A percentile compares a stretch with the other conserved stretches of the same genome.
Evolutionary conservation across 148 eudicot species (phyloP).

Genomic region (Chenopodium album): DNA sequence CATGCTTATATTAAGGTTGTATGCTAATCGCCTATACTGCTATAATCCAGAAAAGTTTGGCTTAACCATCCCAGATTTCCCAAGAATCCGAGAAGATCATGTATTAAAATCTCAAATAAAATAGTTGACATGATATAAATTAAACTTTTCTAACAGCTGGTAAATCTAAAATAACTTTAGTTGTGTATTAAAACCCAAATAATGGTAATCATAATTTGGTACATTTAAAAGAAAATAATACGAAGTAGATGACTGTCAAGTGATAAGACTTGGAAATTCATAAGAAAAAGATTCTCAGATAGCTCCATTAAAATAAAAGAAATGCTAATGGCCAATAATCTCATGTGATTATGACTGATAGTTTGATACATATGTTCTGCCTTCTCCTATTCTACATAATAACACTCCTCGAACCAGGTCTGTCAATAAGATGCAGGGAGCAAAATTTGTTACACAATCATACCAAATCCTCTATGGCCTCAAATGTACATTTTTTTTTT

Average conservation of each 20-base stretch:
- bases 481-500: not conserved
- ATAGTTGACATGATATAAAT: too few species aligned
- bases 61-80: too few species aligned
- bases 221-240: too few species aligned
- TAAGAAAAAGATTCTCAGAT: not conserved
- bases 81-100: too few species aligned
- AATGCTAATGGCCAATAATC: not conserved
- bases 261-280: not conserved
- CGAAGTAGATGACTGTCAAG: not conserved
- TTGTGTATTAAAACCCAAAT: too few species aligned
- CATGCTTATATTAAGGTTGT: not conserved
- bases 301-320: not conserved
- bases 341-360: not conserved
- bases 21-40: not conserved
- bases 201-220: too few species aligned
- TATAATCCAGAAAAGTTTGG: too few species aligned
- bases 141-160: too few species aligned
- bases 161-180: too few species aligned
- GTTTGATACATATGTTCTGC: not conserved
- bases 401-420: not conserved
- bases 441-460: not conserved
- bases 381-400: not conserved
- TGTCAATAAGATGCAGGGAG: not conserved
- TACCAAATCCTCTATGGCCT: not conserved
- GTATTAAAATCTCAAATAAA: too few species aligned